These are phyloP conservation scores for Hygrophorus russula DNA, from an alignment of 768 basidiomycete species.

Conservation along the genomic window DNA sequence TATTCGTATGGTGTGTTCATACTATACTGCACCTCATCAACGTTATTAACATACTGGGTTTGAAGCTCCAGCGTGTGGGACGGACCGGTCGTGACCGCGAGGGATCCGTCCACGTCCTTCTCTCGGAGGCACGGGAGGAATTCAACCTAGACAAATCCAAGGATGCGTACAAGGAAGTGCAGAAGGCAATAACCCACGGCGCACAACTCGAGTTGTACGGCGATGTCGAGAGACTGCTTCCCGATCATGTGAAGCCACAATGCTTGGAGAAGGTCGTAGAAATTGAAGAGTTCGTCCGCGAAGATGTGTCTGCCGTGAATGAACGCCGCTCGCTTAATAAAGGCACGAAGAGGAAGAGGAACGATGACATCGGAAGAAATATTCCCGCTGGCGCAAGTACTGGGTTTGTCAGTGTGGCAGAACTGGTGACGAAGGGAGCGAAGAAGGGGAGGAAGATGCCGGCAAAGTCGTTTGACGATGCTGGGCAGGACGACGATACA, in stretches of 20 bases:
- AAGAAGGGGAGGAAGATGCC: conserved; percentile 32
- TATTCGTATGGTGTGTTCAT: conserved; percentile 74
- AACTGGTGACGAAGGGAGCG: conserved; percentile 42
- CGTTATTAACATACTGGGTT: conserved; percentile 4
- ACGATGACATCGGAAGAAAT: conserved; percentile 56
- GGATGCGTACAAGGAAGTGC: conserved; percentile 77
- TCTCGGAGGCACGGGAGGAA: conserved; percentile 88
- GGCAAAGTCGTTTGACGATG: conserved; percentile 35
- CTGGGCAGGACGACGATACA: conserved; percentile 54
- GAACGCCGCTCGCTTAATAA: conserved; percentile 19
- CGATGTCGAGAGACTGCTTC: conserved; percentile 84
- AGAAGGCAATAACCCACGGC: conserved; percentile 76
- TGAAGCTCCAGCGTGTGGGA: conserved; percentile 88
- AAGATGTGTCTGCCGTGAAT: conserved; percentile 24
- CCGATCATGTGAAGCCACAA: conserved; percentile 63
- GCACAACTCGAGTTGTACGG: conserved; percentile 83
- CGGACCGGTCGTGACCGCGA: conserved; percentile 89
- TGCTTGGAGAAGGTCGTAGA: conserved; percentile 77
- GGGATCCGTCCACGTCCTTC: conserved; percentile 83
- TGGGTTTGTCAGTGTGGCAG: conserved; percentile 61
- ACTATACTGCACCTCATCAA: background rate
- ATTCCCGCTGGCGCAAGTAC: conserved; percentile 62
- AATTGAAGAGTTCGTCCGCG: conserved; percentile 60
- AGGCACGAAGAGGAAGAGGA: conserved; percentile 56
- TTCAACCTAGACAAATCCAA: conserved; percentile 83